phyloP scores from a whole-genome alignment of 1,139 yeast species.

The Starmera stellimalicola region DNA sequence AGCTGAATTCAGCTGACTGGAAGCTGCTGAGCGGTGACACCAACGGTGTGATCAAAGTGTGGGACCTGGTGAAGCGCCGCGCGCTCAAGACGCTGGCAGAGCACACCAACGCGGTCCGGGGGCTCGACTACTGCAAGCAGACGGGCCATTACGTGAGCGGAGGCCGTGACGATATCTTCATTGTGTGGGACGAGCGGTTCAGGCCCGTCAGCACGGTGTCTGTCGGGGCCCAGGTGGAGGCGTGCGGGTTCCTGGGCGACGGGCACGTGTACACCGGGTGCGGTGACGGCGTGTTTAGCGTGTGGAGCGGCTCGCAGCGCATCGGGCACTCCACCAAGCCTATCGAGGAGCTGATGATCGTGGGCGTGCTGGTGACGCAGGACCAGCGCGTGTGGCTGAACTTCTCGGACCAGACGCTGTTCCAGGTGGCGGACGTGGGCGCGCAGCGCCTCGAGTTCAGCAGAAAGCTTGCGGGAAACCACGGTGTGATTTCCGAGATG shows the following conservation, averaged over 20 bases:
- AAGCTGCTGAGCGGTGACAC: constrained; percentile 79
- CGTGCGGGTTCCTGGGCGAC: constrained; percentile 72
- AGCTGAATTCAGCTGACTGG: constrained; percentile 65
- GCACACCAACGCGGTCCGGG: constrained; percentile 83
- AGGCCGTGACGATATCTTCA: constrained; percentile 79
- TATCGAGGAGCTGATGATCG: constrained; percentile 60
- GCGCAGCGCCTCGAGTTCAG: constrained; percentile 8
- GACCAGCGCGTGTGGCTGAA: constrained; percentile 31
- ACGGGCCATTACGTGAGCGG: constrained; percentile 63
- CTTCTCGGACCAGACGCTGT: constrained; percentile 77
- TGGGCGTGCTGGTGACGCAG: constrained; percentile 38
- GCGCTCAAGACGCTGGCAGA: constrained; percentile 56
- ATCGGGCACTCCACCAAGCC: constrained; percentile 57
- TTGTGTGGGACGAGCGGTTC: constrained; percentile 43
- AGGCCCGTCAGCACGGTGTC: constrained; percentile 62
- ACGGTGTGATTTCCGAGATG: constrained; percentile 90
- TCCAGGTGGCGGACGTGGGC: constrained; percentile 35
- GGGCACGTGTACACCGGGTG: constrained; percentile 87
- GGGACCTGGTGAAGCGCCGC: constrained; percentile 85
- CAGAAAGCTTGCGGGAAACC: constrained; percentile 78
- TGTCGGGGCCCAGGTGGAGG: constrained; percentile 70
- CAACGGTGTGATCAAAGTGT: constrained; percentile 72
- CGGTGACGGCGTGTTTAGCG: constrained; percentile 52
- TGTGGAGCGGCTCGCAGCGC: constrained; percentile 60
- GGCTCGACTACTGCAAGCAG: constrained; percentile 51